Evolutionary conservation across 768 basidiomycete species (phyloP), one percentile per base, ranked within the genome.

Genomic region (Psilocybe subaeruginosa): DNA sequence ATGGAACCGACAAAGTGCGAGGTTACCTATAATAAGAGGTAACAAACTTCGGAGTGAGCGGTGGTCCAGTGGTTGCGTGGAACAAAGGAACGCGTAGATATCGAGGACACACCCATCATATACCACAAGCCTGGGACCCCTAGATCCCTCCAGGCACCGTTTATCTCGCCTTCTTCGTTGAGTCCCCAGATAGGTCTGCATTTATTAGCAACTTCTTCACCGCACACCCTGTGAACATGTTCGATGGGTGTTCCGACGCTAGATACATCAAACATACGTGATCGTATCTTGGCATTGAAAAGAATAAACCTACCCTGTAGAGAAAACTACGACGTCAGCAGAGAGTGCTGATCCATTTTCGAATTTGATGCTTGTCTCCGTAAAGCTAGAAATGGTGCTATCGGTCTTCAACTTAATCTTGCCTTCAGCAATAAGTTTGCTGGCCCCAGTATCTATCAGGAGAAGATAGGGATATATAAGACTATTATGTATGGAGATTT

Each of bases 331-430:
- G 17, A 88, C 80, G 66, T 88, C 86, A 12, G 81, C 83, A 12
- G 76, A 62, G 8, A 86, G 65, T 62, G 77, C 76, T 19, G 73
- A 76, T 2, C 82, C 83, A 60, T 85, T 73, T 53, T 79, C 79
- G 61, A 86, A 87, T 54, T 75, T 73, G 11, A 87, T 67, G 3
- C 81, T 80, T 1, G 67, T 73, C 61, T 76, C 68, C 0, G 78
- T 82, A 69, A 85, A 83, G 35, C 69, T 69, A 29, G 77, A 69
- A 54, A 89, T 80, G 31, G 72, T 73, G 55, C 77, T 75, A 60
- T 85, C 86, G 70, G 80, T 86, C 76, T 91, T 90, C 64, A 91
- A 74, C 70, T 89, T 89, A 75, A 91, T 88, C 70, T 88, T 86
- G 19, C 87, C 85, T 62, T 88, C 85, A 30, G 83, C 79, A 63